Evolutionary conservation across 2,329 filamentous ascomycete genomes (phyloP), one percentile per base, ranked within the genome.

Genomic region (Clonostachys solani): DNA sequence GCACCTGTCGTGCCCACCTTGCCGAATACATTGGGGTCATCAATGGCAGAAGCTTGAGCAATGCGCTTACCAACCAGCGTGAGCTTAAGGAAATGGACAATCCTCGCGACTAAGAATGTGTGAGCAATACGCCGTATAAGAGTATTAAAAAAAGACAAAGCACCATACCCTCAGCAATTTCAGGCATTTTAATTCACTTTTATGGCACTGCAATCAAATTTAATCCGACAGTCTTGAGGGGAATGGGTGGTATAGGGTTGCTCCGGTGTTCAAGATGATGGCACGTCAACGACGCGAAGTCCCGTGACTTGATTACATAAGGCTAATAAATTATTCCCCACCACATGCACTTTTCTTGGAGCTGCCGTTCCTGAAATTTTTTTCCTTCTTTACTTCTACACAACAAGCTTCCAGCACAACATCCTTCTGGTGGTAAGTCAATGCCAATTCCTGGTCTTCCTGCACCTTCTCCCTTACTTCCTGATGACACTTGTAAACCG

Each of bases 1-100:
- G 80, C 66, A 1, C 86, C 89, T 16, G 80, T 89, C 0, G 88
- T 95, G 33, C 92, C 91, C 17, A 84, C 91, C 67, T 97, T 96
- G 56, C 92, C 91, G 66, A 92, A 99, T 6, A 99, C 79, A 60
- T 87, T 92, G 56, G 74, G 72, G 69, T 99, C 92, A 58, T 96
- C 85, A 52, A 85, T 77, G 12, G 89, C 86, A 19, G 78, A 73
- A 47, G 89, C 86, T 38, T 78, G 80, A 42, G 77, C 71, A 50
- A 99, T 84, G 10, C 77, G 87, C 69, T 89, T 94, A 47, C 89
- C 90, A 29, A 95, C 86, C n/a, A 95, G 78, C 64, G 90, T 81
- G 53, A 87, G 84, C 50, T 83, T 84, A 37, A 99, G 81, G 63
- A 86, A 95, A 63, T 96, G 87, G 44, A 95, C 89, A 54, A 92